These are phyloP conservation scores for Noccaea bulbosa DNA, from an alignment of 345 rosid species.

Conservation along the genomic window DNA sequence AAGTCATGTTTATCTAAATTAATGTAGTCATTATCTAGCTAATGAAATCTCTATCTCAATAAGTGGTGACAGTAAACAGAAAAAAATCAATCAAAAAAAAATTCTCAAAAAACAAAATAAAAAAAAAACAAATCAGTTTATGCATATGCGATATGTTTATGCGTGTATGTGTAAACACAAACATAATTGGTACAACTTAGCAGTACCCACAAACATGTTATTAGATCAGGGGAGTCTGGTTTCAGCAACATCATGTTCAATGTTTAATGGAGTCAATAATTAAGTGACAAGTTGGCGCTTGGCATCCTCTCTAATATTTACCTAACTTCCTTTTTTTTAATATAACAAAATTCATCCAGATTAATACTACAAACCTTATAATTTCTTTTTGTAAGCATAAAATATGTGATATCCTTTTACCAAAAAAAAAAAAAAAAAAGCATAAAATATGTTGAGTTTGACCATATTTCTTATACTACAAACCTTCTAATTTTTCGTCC, in stretches of 20 bases:
- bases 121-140: no score
- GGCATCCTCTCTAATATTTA: not conserved
- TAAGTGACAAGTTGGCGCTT: constrained; percentile 4
- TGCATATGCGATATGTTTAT: not conserved
- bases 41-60: no score
- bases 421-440: no score
- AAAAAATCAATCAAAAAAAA: no score
- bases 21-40: no score
- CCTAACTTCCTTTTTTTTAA: not conserved
- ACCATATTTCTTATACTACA: not conserved
- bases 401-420: no score
- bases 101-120: no score
- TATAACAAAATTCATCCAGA: no score
- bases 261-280: not conserved
- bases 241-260: constrained; percentile 5
- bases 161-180: constrained; percentile 7
- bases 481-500: not conserved
- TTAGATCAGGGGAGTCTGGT: constrained; percentile 11
- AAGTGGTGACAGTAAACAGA: no score
- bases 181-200: constrained; percentile 13
- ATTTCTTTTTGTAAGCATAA: not conserved
- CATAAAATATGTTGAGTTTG: not conserved
- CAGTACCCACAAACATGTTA: not conserved
- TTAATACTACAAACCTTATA: no score
- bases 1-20: no score